Evolutionary conservation across 2,329 filamentous ascomycete genomes (phyloP).

Genomic region (Aphanocladium album): DNA sequence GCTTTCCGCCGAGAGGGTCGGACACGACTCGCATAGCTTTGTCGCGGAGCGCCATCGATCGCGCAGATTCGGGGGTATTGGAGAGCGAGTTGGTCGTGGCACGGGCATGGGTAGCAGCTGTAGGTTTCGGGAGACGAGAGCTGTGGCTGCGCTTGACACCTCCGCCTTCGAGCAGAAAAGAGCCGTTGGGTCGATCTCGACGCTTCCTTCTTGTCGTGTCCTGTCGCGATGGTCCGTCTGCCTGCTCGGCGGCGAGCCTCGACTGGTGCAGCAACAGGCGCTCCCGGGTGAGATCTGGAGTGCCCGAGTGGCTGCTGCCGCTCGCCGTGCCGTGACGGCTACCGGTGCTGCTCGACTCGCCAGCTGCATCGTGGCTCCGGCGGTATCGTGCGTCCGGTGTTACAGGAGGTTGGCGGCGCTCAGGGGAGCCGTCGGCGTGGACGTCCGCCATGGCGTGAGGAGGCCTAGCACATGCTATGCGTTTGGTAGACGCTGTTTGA

Average conservation of each 20-base stretch:
- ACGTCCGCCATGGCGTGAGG: conserved; percentile 19
- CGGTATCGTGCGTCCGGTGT: conserved; percentile 21
- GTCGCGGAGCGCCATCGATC: not conserved
- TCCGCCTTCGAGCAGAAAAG: conserved; percentile 4
- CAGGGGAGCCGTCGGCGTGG: conserved; percentile 14
- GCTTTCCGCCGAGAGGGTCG: not conserved
- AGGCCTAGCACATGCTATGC: conserved; percentile 17
- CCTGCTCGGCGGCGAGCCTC: conserved; percentile 5
- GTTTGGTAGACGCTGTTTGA: not conserved
- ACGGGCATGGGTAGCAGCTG: not conserved
- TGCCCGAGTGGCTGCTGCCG: not conserved
- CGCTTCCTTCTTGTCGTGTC: conserved; percentile 16
- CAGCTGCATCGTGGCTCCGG: conserved; percentile 35
- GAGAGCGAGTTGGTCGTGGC: not conserved
- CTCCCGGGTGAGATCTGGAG: conserved; percentile 10
- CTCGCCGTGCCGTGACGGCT: conserved; percentile 22
- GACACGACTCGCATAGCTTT: conserved; percentile 4
- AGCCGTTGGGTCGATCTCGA: conserved; percentile 18
- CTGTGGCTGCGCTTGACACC: conserved; percentile 1
- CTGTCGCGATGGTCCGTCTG: conserved; percentile 15
- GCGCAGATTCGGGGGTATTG: conserved; percentile 1
- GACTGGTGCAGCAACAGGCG: conserved; percentile 12
- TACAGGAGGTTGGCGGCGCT: not conserved
- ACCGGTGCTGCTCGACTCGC: conserved; percentile 38
- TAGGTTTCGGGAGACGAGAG: not conserved